A percentile compares a stretch with the other conserved stretches of the same genome.
Conservation (phyloP, 2,329 filamentous ascomycete genomes). For the Colletotrichum neosansevieriae region DNA sequence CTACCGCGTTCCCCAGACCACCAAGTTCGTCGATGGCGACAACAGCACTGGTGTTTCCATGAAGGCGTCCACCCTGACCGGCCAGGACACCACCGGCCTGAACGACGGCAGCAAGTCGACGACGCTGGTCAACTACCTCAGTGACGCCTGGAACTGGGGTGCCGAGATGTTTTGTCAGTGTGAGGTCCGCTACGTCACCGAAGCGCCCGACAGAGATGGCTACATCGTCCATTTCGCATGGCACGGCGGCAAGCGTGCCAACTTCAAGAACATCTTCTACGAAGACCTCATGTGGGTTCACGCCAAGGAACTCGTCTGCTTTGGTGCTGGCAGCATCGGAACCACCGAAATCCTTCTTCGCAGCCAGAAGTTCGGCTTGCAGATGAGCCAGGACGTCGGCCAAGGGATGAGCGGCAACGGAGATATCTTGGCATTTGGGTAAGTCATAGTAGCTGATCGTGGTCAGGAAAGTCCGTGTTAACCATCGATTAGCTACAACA, state of each 20-base stretch:
- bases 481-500: conserved; percentile 65
- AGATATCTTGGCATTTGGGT: conserved; percentile 75
- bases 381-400: conserved; percentile 68
- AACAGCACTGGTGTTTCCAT: conserved; percentile 74
- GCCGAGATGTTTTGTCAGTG: conserved; percentile 78
- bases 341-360: conserved; percentile 75
- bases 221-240: conserved; percentile 76
- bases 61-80: conserved; percentile 69
- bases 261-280: conserved; percentile 65
- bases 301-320: conserved; percentile 73
- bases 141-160: conserved; percentile 79
- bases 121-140: conserved; percentile 74
- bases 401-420: conserved; percentile 75
- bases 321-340: conserved; percentile 74
- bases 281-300: conserved; percentile 76
- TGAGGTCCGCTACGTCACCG: conserved; percentile 72
- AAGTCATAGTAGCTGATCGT: conserved; percentile 41
- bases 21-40: conserved; percentile 69
- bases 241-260: conserved; percentile 68
- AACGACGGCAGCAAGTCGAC: conserved; percentile 78
- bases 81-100: conserved; percentile 72
- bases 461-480: conserved; percentile 34
- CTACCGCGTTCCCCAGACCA: conserved; percentile 70
- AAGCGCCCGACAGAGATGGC: conserved; percentile 61
- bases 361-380: conserved; percentile 68